Conservation (phyloP, 2,329 filamentous ascomycete genomes). For the Ascochyta rabiei region DNA sequence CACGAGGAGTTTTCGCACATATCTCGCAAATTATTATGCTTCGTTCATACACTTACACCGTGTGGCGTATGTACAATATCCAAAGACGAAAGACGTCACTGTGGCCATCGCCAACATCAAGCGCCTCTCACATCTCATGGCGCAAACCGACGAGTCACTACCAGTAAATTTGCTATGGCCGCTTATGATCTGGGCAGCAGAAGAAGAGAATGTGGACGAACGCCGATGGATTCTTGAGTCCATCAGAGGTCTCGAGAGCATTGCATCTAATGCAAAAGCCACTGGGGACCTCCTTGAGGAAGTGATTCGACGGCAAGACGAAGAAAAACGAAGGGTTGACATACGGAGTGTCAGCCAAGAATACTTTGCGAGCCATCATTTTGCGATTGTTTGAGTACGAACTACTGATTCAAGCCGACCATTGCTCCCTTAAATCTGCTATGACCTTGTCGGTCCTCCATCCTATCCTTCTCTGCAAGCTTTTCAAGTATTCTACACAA, state of each 20-base stretch:
- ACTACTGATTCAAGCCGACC: slow-evolving; percentile 12
- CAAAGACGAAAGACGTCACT: slow-evolving; percentile 57
- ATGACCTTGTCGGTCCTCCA: slow-evolving; percentile 39
- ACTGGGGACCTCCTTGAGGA: slow-evolving; percentile 50
- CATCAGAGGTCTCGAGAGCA: slow-evolving; percentile 51
- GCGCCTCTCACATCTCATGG: slow-evolving; percentile 55
- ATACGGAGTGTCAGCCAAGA: slow-evolving; percentile 49
- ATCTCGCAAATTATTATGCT: slow-evolving; percentile 63
- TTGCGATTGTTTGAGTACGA: slow-evolving; percentile 57
- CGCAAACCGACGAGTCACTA: slow-evolving; percentile 53
- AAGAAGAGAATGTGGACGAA: slow-evolving; percentile 59
- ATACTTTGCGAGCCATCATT: slow-evolving; percentile 58
- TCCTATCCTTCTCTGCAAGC: slow-evolving; percentile 30
- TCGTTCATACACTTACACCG: slow-evolving; percentile 63
- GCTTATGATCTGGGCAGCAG: slow-evolving; percentile 61
- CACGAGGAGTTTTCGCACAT: slow-evolving; percentile 61
- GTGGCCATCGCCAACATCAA: slow-evolving; percentile 59
- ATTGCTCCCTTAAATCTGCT: slow-evolving; percentile 32
- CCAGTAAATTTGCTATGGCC: slow-evolving; percentile 66
- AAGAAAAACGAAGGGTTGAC: slow-evolving; percentile 46
- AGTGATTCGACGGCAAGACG: slow-evolving; percentile 48
- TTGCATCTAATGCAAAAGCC: slow-evolving; percentile 49
- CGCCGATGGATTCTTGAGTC: slow-evolving; percentile 59
- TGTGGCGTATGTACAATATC: slow-evolving; percentile 62
- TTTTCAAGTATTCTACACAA: slow-evolving; percentile 35